A percentile compares a stretch with the other conserved stretches of the same genome.
Conservation (phyloP, 2,329 filamentous ascomycete genomes). For the Talaromyces marneffei region DNA sequence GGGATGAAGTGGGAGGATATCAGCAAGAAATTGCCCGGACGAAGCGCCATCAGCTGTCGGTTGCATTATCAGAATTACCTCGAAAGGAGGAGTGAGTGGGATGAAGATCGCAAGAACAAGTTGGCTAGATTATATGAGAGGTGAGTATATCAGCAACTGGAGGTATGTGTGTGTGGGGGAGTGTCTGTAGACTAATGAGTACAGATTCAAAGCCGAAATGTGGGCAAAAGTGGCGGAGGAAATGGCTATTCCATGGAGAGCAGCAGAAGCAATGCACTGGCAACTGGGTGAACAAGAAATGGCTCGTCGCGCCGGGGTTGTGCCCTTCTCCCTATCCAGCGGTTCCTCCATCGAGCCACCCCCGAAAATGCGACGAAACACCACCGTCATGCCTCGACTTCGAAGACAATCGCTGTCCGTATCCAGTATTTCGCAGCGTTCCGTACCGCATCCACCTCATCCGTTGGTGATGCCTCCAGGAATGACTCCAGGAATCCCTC, state of each 20-base stretch:
- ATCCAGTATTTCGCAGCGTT: conserved; percentile 9
- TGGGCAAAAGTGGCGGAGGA: conserved; percentile 94
- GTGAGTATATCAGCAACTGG: conserved; percentile 48
- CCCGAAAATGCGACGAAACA: conserved; percentile 32
- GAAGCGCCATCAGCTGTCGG: conserved; percentile 89
- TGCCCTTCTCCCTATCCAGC: conserved; percentile 69
- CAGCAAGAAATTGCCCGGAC: conserved; percentile 79
- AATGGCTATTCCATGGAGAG: conserved; percentile 90
- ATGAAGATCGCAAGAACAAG: conserved; percentile 96
- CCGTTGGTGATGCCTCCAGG: neutral
- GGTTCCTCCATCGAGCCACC: conserved; percentile 47
- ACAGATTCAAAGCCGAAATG: conserved; percentile 94
- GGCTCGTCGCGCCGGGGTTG: conserved; percentile 82
- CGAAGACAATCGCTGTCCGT: conserved; percentile 31
- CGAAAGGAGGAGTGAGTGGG: conserved; percentile 88
- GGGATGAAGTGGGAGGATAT: conserved; percentile 99
- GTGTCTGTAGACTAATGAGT: neutral
- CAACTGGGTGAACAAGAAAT: conserved; percentile 90
- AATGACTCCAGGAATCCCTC: neutral
- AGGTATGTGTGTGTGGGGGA: too few species aligned
- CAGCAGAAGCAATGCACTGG: conserved; percentile 98
- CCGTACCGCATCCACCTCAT: conserved; percentile 2
- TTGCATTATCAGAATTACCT: conserved; percentile 97
- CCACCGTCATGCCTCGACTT: conserved; percentile 34
- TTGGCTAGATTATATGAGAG: conserved; percentile 90